phyloP scores from a whole-genome alignment of 345 rosid species.

The Arabis alpina region DNA sequence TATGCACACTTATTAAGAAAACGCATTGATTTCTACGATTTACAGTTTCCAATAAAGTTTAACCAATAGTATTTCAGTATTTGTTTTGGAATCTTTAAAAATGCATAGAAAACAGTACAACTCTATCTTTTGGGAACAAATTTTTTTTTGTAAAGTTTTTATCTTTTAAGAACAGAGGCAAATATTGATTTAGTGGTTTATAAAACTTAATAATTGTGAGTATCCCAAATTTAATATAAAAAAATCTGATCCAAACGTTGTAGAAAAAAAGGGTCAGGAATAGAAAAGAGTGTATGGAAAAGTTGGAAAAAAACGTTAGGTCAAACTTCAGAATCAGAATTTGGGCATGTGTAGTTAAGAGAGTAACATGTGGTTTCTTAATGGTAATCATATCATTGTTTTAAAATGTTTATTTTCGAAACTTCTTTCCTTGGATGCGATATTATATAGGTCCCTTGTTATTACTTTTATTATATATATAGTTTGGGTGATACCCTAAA shows the following conservation, averaged over 20 bases:
- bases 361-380: constrained; percentile 25
- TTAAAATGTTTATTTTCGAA: constrained; percentile 24
- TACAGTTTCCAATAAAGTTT: no score
- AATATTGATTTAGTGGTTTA: neutral
- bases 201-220: no score
- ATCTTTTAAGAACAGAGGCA: no score
- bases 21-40: no score
- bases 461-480: neutral
- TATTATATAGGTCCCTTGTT: constrained; percentile 1
- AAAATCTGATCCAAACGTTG: neutral
- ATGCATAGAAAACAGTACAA: no score
- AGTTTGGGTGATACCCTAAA: neutral
- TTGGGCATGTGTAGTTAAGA: constrained; percentile 1
- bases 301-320: constrained; percentile 16
- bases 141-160: no score
- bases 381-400: constrained; percentile 10
- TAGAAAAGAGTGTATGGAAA: neutral
- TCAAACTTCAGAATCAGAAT: constrained; percentile 15
- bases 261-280: neutral
- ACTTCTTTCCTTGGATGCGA: constrained; percentile 27
- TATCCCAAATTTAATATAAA: no score
- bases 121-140: no score
- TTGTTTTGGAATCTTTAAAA: no score
- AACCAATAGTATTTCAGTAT: no score
- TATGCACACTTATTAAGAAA: no score